Conservation (phyloP, 306 rosid species). For the Senna tora region DNA sequence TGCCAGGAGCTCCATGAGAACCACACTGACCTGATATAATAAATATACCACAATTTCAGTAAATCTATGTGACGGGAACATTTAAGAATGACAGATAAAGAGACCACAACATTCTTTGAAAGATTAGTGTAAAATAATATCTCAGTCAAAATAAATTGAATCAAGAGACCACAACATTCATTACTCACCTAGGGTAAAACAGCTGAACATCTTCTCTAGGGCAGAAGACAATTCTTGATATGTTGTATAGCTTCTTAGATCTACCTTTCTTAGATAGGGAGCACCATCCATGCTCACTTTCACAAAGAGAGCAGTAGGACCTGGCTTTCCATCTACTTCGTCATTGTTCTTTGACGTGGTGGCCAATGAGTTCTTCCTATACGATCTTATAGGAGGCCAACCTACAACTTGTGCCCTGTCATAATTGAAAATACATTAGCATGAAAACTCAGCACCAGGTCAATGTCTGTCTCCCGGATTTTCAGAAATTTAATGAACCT, state of each 20-base stretch:
- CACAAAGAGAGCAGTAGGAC: conserved; percentile 76
- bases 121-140: background rate
- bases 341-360: conserved; percentile 78
- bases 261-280: conserved; percentile 95
- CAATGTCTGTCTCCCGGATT: background rate
- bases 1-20: conserved; percentile 77
- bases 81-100: conserved; percentile 8
- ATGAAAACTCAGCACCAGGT: background rate
- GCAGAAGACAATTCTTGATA: conserved; percentile 92
- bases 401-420: conserved; percentile 97
- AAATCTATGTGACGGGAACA: conserved; percentile 22
- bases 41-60: conserved; percentile 30
- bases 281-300: conserved; percentile 99
- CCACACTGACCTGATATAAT: conserved; percentile 80
- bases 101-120: conserved; percentile 1
- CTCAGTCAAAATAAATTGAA: conserved; percentile 10
- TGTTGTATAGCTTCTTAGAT: conserved; percentile 76
- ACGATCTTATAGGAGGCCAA: conserved; percentile 96
- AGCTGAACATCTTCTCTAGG: conserved; percentile 97
- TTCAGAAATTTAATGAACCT: background rate
- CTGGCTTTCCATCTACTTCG: conserved; percentile 91
- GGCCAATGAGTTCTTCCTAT: conserved; percentile 83
- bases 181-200: conserved; percentile 79
- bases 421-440: conserved; percentile 27
- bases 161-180: too few species aligned